Evolutionary conservation across 192 early-diverging fungal species (phyloP), one percentile per base, ranked within the genome.

Genomic region (Coemansia umbellata): DNA sequence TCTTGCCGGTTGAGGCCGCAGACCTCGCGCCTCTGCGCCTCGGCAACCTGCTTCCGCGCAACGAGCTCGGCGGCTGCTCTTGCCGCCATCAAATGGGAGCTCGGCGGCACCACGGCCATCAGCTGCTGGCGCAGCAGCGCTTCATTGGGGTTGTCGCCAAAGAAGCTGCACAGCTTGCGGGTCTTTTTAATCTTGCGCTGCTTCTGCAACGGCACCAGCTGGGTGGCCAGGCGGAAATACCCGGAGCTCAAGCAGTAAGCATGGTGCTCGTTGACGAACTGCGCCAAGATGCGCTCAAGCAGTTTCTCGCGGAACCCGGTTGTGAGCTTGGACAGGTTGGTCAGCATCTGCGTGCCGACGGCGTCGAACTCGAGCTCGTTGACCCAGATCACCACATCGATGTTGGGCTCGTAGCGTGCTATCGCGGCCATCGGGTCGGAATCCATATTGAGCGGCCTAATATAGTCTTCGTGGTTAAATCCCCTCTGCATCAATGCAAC

Each of bases 121-220:
- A 66, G 54, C 60, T 79, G 86, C 66, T 66, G 63, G 26, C 71
- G 62, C 59, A 87, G 50, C 24, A 79, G 68, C 23, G 84, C 81
- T 28, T 68, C 69, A 11, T 80, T 64, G 17, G 81, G 83, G 19
- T 82, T 67, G 39, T 80, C 67, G 23, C 86, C 86, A 76, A 88
- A 88, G 69, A 88, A 88, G 40, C 81, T 84, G 56, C 73, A 66
- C 31, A 88, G 69, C 55, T 84, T 84, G 48, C 82, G 83, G 19
- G 83, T 80, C 70, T 84, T 84, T 32, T 69, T 64, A 21, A 85
- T 80, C 28, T 70, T 65, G 27, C 68, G 54, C 66, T 86, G 83
- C 66, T 85, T 84, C 23, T 79, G 61, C 23, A 76, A 48, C 47
- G 79, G 82, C 19, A 48, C 55, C 32, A 72, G 58, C 5, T 79